These are phyloP conservation scores for Cinnamomum chago DNA, from an alignment of 164 flowering plant genomes.

Conservation along the genomic window DNA sequence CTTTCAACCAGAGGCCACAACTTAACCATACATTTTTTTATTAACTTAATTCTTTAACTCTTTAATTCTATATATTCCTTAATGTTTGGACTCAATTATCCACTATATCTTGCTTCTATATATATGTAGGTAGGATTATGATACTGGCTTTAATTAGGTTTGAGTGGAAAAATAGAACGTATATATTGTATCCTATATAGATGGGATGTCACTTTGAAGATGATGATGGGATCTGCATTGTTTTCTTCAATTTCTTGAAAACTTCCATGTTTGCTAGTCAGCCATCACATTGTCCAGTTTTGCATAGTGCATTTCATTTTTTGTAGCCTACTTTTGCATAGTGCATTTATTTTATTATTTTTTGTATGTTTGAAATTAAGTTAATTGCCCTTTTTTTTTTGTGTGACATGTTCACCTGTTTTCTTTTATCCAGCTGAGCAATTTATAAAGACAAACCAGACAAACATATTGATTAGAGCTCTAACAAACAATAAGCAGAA, in stretches of 20 bases:
- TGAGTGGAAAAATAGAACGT: too few relatives aligned
- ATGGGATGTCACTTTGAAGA: too few relatives aligned
- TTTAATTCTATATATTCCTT: too few relatives aligned
- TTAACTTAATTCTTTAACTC: too few relatives aligned
- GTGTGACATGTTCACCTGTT: not conserved
- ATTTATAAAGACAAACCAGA: constrained; percentile 71
- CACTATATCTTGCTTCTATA: too few relatives aligned
- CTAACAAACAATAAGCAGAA: constrained; percentile 62
- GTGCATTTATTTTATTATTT: not conserved
- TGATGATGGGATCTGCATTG: not conserved
- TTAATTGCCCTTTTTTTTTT: constrained; percentile 2
- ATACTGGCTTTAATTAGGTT: too few relatives aligned
- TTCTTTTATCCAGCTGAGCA: constrained; percentile 56
- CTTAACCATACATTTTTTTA: too few relatives aligned
- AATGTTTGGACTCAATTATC: not conserved
- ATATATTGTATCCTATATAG: too few relatives aligned
- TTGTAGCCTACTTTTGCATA: too few relatives aligned
- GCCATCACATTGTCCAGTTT: not conserved
- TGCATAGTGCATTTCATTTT: not conserved
- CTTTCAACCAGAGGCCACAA: too few relatives aligned
- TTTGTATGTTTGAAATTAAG: not conserved
- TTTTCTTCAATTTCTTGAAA: not conserved
- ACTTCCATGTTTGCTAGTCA: not conserved
- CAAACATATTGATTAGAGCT: constrained; percentile 85
- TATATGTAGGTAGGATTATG: too few relatives aligned